Evolutionary conservation across 75 land plant species (phyloP).

Genomic region (Pinus albicaulis): DNA sequence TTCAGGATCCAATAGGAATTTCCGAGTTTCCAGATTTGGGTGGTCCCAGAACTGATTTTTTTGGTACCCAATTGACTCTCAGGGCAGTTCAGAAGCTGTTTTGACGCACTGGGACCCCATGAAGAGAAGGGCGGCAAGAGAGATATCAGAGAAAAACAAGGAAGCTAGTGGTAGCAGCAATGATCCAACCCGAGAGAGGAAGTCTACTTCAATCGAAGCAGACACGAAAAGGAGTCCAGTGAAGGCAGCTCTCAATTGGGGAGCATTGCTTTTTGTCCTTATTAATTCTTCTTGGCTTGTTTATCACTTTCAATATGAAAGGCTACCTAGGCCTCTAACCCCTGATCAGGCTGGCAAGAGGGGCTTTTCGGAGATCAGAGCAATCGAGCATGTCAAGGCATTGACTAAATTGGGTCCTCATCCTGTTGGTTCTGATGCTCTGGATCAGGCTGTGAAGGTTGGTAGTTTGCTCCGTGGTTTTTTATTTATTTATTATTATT

Average conservation of each 20-base stretch:
- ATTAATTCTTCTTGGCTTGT: slow-evolving; percentile 52
- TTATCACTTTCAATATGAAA: slow-evolving; percentile 55
- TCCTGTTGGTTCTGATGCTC: slow-evolving; percentile 86
- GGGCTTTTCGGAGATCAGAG: slow-evolving; percentile 86
- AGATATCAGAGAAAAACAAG: no score
- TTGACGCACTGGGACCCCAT: no score
- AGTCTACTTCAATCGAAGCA: no score
- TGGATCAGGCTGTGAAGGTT: slow-evolving; percentile 82
- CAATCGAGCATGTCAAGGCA: slow-evolving; percentile 68
- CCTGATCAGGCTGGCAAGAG: slow-evolving; percentile 81
- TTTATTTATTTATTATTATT: no score
- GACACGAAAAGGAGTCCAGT: not conserved
- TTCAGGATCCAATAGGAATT: no score
- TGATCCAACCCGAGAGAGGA: no score
- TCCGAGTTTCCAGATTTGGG: no score
- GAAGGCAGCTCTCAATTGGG: slow-evolving; percentile 40
- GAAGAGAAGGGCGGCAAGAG: no score
- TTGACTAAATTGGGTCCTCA: slow-evolving; percentile 88
- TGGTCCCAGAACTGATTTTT: no score
- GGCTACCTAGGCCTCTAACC: slow-evolving; percentile 57
- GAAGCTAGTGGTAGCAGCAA: no score
- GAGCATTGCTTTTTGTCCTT: slow-evolving; percentile 49
- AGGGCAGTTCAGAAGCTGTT: no score
- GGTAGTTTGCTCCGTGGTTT: not conserved
- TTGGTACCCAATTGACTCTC: no score